phyloP scores from a whole-genome alignment of 352 stramenopile species.

The Phytophthora litchii region DNA sequence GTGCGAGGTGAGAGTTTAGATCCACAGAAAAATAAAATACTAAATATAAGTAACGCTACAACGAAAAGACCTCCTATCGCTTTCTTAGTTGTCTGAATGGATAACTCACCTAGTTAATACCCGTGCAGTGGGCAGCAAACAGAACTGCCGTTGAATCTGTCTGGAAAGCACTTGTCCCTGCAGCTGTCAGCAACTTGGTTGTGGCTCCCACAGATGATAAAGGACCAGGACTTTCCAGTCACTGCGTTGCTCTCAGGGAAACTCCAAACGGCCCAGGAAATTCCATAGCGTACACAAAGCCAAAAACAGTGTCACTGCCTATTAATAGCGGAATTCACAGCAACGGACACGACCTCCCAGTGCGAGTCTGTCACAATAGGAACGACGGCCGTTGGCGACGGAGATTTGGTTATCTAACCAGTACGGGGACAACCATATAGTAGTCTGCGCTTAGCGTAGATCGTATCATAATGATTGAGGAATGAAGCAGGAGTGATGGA shows the following conservation, averaged over 20 bases:
- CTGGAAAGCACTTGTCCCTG: not conserved
- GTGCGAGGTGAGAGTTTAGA: slow-evolving; percentile 13
- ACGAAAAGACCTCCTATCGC: slow-evolving; percentile 7
- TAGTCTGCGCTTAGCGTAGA: too few relatives aligned
- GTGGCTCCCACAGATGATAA: not conserved
- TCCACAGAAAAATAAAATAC: slow-evolving; percentile 13
- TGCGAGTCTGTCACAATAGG: slow-evolving; percentile 5
- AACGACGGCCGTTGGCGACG: slow-evolving; percentile 15
- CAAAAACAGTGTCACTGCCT: slow-evolving; percentile 14
- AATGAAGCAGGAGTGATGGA: slow-evolving; percentile 20
- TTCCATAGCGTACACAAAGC: slow-evolving; percentile 15
- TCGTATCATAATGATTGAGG: not conserved
- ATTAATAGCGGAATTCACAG: slow-evolving; percentile 29
- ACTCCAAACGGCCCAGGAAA: slow-evolving; percentile 32
- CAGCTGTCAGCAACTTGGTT: slow-evolving; percentile 1
- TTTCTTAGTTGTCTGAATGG: slow-evolving; percentile 18
- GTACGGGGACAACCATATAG: too few relatives aligned
- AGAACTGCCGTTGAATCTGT: not conserved
- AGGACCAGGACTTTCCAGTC: slow-evolving; percentile 17
- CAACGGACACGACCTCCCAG: slow-evolving; percentile 28
- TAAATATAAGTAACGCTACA: slow-evolving; percentile 30
- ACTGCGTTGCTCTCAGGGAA: slow-evolving; percentile 18
- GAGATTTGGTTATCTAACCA: slow-evolving; percentile 18
- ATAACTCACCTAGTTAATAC: slow-evolving; percentile 8
- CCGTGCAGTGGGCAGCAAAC: not conserved